Evolutionary conservation across 2,329 filamentous ascomycete species (phyloP).

Genomic region (Gaeumannomyces tritici): DNA sequence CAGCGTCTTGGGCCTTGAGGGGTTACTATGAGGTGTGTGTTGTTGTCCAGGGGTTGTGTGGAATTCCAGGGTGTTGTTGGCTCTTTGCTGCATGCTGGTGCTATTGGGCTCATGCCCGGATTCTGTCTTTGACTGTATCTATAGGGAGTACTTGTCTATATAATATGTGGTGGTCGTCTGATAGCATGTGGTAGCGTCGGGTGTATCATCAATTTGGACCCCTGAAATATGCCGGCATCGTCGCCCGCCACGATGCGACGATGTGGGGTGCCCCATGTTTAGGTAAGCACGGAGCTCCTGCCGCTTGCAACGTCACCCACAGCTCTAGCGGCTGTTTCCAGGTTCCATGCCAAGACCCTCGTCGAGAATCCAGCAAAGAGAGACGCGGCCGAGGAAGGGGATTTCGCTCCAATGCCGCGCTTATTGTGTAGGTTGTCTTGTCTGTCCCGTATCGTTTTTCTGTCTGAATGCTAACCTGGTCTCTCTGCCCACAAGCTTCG

Average conservation of each 20-base stretch:
- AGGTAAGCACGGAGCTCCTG: not conserved
- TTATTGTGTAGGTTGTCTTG: slow-evolving; percentile 35
- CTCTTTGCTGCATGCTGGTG: not conserved
- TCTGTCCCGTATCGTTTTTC: too few species aligned
- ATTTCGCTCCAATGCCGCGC: slow-evolving; percentile 37
- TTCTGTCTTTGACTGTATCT: not conserved
- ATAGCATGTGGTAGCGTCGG: not conserved
- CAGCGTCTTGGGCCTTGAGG: slow-evolving; percentile 61
- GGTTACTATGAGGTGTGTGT: not conserved
- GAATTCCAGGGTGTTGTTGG: not conserved
- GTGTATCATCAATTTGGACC: not conserved
- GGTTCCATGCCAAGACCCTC: not conserved
- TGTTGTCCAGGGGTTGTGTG: not conserved
- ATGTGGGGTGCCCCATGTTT: not conserved
- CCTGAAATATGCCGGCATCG: not conserved
- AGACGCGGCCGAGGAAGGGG: too few species aligned
- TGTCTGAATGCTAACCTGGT: not conserved
- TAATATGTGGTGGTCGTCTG: not conserved
- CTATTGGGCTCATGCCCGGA: too few species aligned
- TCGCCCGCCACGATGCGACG: too few species aligned
- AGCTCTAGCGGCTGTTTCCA: too few species aligned
- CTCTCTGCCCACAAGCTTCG: slow-evolving; percentile 31
- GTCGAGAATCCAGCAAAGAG: not conserved
- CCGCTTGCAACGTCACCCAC: not conserved
- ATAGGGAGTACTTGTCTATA: not conserved